phyloP scores from a whole-genome alignment of 768 basidiomycete species.

The Mycena galericulata region DNA sequence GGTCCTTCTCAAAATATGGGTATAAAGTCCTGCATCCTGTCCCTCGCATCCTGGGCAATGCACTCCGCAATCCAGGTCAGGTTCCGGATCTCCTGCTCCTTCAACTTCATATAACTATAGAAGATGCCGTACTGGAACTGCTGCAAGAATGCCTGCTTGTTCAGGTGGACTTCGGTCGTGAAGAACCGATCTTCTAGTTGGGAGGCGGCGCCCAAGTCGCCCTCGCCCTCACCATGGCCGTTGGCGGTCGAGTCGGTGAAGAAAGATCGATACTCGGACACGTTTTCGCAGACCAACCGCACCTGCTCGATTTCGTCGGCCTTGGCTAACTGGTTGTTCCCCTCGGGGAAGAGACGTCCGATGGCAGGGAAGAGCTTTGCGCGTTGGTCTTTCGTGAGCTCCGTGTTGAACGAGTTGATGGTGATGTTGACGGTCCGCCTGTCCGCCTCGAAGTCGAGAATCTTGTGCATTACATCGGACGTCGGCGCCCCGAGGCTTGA shows the following conservation, averaged over 20 bases:
- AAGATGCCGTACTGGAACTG: constrained; percentile 96
- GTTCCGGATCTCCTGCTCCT: constrained; percentile 92
- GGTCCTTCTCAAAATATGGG: constrained; percentile 75
- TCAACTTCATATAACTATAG: constrained; percentile 91
- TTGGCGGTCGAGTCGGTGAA: constrained; percentile 70
- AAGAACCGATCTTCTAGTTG: constrained; percentile 96
- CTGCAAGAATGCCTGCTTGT: constrained; percentile 95
- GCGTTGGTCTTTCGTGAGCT: constrained; percentile 94
- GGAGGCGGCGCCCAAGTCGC: constrained; percentile 62
- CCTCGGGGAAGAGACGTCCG: constrained; percentile 93
- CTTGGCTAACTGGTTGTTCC: constrained; percentile 92
- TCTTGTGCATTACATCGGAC: constrained; percentile 89
- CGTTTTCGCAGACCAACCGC: constrained; percentile 84
- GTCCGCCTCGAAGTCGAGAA: constrained; percentile 97
- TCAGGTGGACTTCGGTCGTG: constrained; percentile 90
- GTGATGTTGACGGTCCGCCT: constrained; percentile 98
- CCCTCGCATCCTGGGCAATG: constrained; percentile 95
- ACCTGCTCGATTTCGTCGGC: constrained; percentile 98
- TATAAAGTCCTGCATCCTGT: constrained; percentile 96
- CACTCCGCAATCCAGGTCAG: constrained; percentile 97
- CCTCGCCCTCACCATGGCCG: constrained; percentile 48
- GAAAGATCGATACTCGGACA: constrained; percentile 92
- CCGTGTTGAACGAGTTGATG: constrained; percentile 98
- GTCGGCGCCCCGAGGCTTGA: constrained; percentile 86
- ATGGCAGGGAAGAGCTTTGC: constrained; percentile 95